Evolutionary conservation across 2,329 filamentous ascomycete genomes (phyloP).

Genomic region (Rugonectria rugulosa): DNA sequence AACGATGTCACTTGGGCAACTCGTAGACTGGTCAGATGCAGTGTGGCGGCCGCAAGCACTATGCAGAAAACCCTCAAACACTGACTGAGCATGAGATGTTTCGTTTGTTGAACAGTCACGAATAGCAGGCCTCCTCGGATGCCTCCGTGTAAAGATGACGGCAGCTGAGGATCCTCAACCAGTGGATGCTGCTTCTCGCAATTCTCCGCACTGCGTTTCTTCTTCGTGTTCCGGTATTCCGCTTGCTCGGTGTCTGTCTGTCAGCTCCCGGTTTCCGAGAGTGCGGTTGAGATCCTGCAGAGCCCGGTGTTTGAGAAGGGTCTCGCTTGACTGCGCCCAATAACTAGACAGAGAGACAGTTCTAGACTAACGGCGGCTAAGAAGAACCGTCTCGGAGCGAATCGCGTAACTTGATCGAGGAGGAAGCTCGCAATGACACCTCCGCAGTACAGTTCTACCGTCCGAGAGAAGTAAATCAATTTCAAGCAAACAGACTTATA

Average conservation of each 20-base stretch:
- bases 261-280: slow-evolving; percentile 7
- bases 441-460: too few species aligned
- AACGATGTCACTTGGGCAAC: not conserved
- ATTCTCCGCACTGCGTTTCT: slow-evolving; percentile 10
- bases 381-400: slow-evolving; percentile 3
- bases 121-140: slow-evolving; percentile 1
- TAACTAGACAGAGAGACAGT: not conserved
- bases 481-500: too few species aligned
- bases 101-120: slow-evolving; percentile 12
- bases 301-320: slow-evolving; percentile 15
- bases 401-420: too few species aligned
- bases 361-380: slow-evolving; percentile 1
- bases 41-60: slow-evolving; percentile 1
- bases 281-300: slow-evolving; percentile 5
- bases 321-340: slow-evolving; percentile 1
- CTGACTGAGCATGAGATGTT: slow-evolving; percentile 15
- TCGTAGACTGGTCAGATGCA: not conserved
- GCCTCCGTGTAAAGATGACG: slow-evolving; percentile 7
- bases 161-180: slow-evolving; percentile 1
- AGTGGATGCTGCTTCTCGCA: not conserved
- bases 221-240: not conserved
- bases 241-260: not conserved
- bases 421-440: too few species aligned
- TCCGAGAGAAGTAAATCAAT: too few species aligned
- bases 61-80: slow-evolving; percentile 10